Evolutionary conservation across 2,329 filamentous ascomycete species (phyloP), one percentile per base, ranked within the genome.

Genomic region (Xylaria hypoxylon): DNA sequence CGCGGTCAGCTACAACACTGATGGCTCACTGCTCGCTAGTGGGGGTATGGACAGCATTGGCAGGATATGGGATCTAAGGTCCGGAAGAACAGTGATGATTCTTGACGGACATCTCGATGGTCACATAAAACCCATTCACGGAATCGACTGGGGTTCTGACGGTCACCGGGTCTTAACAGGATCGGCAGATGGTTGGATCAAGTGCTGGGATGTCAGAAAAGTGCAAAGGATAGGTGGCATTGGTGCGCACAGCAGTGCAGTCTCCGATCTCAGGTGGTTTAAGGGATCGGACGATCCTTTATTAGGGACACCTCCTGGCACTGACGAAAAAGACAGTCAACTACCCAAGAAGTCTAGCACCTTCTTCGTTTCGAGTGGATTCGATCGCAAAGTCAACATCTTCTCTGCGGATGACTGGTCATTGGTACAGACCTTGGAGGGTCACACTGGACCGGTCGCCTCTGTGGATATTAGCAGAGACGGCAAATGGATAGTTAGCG

Each of bases 321-420:
- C 86, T 4, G 88, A 90, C 65, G 88, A 90, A 17, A 89, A 90
- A 71, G 90, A 89, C n/a, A 85, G 81, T 26, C 85, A 83, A 67
- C 77, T 87, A 52, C 94, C 94, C 11, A 95, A 93, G 81, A 96
- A 94, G 76, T 90, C 93, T 0, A 92, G 94, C 52, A 97, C 94
- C 0, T 97, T 97, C 79, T 91, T 99, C 71, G 90, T 97, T 2
- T 94, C 90, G 2, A 89, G 90, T 72, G 96, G 96, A 0, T 98
- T 98, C 76, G 96, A 99, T 81, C 93, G 92, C 78, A 95, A 94
- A 73, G 91, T 99, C 80, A 97, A 97, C 77, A 87, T 99, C 72
- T 98, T 96, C 80, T 97, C 94, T 6, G 94, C 94, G 2, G 96
- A 99, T 77, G 95, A 99, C 80, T 99, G 96, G 94, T 90, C 92